Percentiles rank a stretch among this genome's conserved stretches.
Conservation (phyloP, 176 grass and related monocot species). For the Cenchrus purpureus region DNA sequence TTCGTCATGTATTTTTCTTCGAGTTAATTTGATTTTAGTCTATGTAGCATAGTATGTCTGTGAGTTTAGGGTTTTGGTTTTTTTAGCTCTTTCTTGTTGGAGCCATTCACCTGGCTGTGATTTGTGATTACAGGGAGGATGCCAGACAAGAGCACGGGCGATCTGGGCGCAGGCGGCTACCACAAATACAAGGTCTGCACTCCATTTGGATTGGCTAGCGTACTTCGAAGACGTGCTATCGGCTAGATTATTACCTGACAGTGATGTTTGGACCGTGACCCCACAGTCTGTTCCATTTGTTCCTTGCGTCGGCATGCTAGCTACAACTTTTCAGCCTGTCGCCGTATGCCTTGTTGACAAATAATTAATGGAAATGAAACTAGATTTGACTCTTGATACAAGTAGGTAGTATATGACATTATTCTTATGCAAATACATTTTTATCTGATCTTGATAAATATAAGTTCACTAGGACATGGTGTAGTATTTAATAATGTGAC, state of each 20-base stretch:
- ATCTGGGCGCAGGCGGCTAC: constrained; percentile 64
- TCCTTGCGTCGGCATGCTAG: neutral
- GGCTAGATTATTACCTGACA: neutral
- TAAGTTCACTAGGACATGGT: neutral
- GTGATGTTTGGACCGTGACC: neutral
- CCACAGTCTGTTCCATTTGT: neutral
- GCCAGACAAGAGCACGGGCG: constrained; percentile 77
- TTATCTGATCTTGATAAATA: neutral
- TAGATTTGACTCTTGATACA: neutral
- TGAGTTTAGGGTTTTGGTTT: neutral
- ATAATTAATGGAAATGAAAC: constrained; percentile 20
- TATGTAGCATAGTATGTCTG: neutral
- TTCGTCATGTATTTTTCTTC: too few relatives aligned
- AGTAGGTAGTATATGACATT: neutral
- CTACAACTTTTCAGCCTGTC: neutral
- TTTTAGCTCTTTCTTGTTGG: neutral
- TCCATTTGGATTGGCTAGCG: neutral
- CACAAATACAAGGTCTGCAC: constrained; percentile 77
- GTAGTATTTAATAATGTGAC: too few relatives aligned
- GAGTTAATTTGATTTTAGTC: neutral
- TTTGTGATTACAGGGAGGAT: constrained; percentile 47
- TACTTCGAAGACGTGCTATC: neutral
- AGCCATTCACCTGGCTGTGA: neutral
- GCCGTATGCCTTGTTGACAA: constrained; percentile 5
- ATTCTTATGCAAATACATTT: neutral